Evolutionary conservation across 768 basidiomycete genomes (phyloP), one percentile per base, ranked within the genome.

Genomic region (Imleria badia): DNA sequence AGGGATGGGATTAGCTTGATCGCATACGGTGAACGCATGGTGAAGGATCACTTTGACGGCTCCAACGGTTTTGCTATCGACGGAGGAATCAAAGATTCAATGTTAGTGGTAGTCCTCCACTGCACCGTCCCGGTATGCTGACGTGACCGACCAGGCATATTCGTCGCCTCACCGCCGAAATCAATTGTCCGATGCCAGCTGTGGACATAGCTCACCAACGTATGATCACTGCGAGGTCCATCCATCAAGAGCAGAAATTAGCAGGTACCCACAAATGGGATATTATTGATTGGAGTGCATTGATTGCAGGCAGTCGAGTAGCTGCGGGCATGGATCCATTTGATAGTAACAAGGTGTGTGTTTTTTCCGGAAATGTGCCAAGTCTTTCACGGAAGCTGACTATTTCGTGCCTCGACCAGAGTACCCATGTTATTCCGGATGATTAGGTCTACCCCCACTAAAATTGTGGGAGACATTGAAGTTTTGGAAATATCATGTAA

Each of bases 1-100:
- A 55, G n/a, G 38, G 6, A 39, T 12, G 34, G 19, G 38, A 14
- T 31, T 55, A 86, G 85, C 45, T 65, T 82, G 51, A 56, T 84
- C 45, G 67, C 66, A 11, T 89, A 89, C 67, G 81, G 81, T 20
- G 78, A 83, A 23, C 85, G 85, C 67, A 89, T 94, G 75, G 73
- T 84, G 12, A 74, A 83, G 51, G 85, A 92, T 70, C 75, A 81
- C 33, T 95, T 94, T 64, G 86, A 91, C 52, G 89, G 83, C 20
- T 75, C 78, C 10, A 75, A 73, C 17, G 94, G 92, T 14, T 94
- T 96, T 67, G 75, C 85, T 13, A 82, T 94, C 45, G 85, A 90
- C 43, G 89, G 89, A n/a, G 94, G 91, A 17, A 84, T 96, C 64
- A 93, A 93, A 64, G 93, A 94, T 64, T 87, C 90, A 0, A 71